Conservation (phyloP, 306 rosid species). For the cucumber (Cucumis sativus) region Cucumber_9930_V3 NC_026655.2:13885501-13886000, state of each 20-base stretch:
- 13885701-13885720: conserved; percentile 69
- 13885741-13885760: conserved; percentile 94
- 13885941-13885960: conserved; percentile 75
- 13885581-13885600: background rate
- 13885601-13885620: background rate
- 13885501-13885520: background rate
- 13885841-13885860: background rate
- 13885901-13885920: conserved; percentile 88
- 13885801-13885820: conserved; percentile 18
- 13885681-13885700: conserved; percentile 83
- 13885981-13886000: conserved; percentile 95
- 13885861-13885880: conserved; percentile 8
- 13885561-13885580: background rate
- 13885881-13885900: conserved; percentile 11
- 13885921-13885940: conserved; percentile 90
- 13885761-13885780: conserved; percentile 98
- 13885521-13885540: background rate
- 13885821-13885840: background rate
- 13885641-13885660: conserved; percentile 46
- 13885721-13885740: conserved; percentile 72
- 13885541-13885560: background rate
- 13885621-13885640: background rate
- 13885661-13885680: conserved; percentile 85
- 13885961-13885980: conserved; percentile 72
- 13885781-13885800: conserved; percentile 95